A percentile compares a stretch with the other conserved stretches of the same genome.
Evolutionary conservation across 192 early-diverging fungal genomes (phyloP).

Genomic region (Backusella tarrabulga): DNA sequence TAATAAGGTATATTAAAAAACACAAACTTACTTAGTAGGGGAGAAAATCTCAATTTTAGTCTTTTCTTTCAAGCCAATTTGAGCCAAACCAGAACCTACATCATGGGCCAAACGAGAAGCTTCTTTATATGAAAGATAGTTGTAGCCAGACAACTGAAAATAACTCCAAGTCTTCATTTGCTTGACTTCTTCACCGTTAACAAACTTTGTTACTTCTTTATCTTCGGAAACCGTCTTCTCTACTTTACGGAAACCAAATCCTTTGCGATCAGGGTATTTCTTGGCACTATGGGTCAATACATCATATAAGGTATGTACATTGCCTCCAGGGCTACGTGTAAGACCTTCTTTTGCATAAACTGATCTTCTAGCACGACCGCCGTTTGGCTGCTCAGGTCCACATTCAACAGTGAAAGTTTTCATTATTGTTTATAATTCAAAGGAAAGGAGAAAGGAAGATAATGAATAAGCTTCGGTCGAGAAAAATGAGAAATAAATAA

Average conservation of each 20-base stretch:
- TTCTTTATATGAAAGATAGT: constrained; percentile 80
- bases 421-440: constrained; percentile 18
- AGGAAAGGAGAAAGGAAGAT: neutral
- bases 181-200: constrained; percentile 53
- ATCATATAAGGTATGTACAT: constrained; percentile 70
- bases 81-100: constrained; percentile 71
- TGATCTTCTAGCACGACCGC: constrained; percentile 44
- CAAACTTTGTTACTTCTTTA: constrained; percentile 65
- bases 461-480: neutral
- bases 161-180: constrained; percentile 84
- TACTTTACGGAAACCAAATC: constrained; percentile 71
- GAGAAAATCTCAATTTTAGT: constrained; percentile 65
- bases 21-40: constrained; percentile 57
- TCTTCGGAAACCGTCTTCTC: constrained; percentile 69
- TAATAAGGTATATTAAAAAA: neutral
- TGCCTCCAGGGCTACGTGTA: constrained; percentile 39
- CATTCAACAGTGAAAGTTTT: constrained; percentile 24
- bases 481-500: neutral
- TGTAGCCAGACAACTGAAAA: constrained; percentile 75
- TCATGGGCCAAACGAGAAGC: constrained; percentile 49
- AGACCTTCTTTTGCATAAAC: constrained; percentile 43
- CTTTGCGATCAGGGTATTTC: constrained; percentile 54
- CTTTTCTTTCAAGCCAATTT: constrained; percentile 55
- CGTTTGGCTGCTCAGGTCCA: constrained; percentile 28
- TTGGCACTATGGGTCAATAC: constrained; percentile 58